These are phyloP conservation scores for Fusarium goolgardi DNA, from an alignment of 2,329 filamentous ascomycete species.

Conservation along the genomic window DNA sequence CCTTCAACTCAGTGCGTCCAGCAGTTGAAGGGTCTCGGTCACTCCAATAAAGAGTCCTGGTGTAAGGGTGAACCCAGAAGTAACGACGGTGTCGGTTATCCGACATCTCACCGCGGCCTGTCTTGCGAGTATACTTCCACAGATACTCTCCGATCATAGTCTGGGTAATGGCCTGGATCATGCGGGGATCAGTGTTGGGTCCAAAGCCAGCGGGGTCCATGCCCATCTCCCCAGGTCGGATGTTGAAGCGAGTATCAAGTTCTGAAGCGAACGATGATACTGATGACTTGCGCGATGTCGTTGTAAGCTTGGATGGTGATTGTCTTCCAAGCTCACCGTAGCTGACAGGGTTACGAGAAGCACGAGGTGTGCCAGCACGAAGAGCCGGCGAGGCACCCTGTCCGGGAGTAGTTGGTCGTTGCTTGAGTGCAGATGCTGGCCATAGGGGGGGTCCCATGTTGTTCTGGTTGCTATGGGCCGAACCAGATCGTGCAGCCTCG, in stretches of 20 bases:
- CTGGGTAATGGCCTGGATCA: conserved; percentile 99
- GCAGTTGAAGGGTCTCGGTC: conserved; percentile 85
- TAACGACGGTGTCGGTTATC: conserved; percentile 92
- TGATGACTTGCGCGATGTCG: conserved; percentile 72
- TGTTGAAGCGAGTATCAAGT: conserved; percentile 90
- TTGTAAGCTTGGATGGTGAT: conserved; percentile 58
- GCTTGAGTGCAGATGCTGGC: conserved; percentile 77
- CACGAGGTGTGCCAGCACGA: conserved; percentile 61
- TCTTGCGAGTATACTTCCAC: conserved; percentile 98
- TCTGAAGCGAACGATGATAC: conserved; percentile 97
- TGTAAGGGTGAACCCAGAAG: conserved; percentile 99
- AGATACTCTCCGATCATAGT: conserved; percentile 99
- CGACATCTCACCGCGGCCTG: conserved; percentile 89
- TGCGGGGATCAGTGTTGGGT: conserved; percentile 86
- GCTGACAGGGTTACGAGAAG: conserved; percentile 58
- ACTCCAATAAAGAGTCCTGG: conserved; percentile 96
- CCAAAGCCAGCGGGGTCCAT: conserved; percentile 70
- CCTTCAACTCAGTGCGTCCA: conserved; percentile 78
- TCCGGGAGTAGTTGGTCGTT: conserved; percentile 71
- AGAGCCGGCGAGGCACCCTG: conserved; percentile 58
- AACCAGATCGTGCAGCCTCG: conserved; percentile 76
- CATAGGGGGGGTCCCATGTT: conserved; percentile 86
- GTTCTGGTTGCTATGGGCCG: conserved; percentile 59
- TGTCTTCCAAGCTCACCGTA: conserved; percentile 62
- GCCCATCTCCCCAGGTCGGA: conserved; percentile 66